phyloP scores from a whole-genome alignment of 495 filamentous ascomycete species.

The Aspergillus sclerotiicarbonarius region DNA sequence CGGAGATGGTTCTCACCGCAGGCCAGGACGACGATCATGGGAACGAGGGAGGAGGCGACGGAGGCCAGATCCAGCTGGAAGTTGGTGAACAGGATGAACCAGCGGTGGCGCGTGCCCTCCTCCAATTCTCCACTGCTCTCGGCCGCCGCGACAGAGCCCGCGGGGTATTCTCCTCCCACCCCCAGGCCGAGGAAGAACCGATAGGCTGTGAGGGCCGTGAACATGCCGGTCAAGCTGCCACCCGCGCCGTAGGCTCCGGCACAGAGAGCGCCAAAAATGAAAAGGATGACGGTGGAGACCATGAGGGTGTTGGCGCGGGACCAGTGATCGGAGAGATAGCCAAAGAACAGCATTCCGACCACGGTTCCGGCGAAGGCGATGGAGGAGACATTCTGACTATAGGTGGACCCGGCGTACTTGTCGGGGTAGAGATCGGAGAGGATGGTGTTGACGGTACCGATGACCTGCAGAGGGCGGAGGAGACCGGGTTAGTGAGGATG shows the following conservation, averaged over 20 bases:
- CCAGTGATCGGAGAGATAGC: slow-evolving; percentile 77
- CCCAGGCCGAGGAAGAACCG: slow-evolving; percentile 73
- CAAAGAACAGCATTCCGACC: slow-evolving; percentile 79
- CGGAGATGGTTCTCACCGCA: slow-evolving; percentile 65
- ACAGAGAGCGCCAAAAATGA: slow-evolving; percentile 77
- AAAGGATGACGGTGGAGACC: slow-evolving; percentile 74
- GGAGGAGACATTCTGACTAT: slow-evolving; percentile 66
- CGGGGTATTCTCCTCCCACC: slow-evolving; percentile 80
- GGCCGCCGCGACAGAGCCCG: slow-evolving; percentile 79
- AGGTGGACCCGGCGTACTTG: slow-evolving; percentile 61
- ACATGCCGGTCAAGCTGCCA: slow-evolving; percentile 63
- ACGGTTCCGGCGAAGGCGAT: slow-evolving; percentile 91
- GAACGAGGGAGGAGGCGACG: slow-evolving; percentile 71
- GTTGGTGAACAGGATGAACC: slow-evolving; percentile 95
- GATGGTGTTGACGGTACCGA: slow-evolving; percentile 77
- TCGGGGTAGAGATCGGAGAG: slow-evolving; percentile 60
- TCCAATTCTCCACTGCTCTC: slow-evolving; percentile 83
- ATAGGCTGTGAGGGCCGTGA: slow-evolving; percentile 78
- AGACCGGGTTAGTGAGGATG: neutral
- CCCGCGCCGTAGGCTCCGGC: slow-evolving; percentile 69
- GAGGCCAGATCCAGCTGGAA: slow-evolving; percentile 81
- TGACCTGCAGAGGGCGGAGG: slow-evolving; percentile 54
- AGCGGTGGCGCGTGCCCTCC: slow-evolving; percentile 74
- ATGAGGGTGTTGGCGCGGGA: slow-evolving; percentile 80
- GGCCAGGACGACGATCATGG: slow-evolving; percentile 68